Evolutionary conservation across 1,284 basidiomycete species (phyloP), one percentile per base, ranked within the genome.

Genomic region (Ustilago loliicola): DNA sequence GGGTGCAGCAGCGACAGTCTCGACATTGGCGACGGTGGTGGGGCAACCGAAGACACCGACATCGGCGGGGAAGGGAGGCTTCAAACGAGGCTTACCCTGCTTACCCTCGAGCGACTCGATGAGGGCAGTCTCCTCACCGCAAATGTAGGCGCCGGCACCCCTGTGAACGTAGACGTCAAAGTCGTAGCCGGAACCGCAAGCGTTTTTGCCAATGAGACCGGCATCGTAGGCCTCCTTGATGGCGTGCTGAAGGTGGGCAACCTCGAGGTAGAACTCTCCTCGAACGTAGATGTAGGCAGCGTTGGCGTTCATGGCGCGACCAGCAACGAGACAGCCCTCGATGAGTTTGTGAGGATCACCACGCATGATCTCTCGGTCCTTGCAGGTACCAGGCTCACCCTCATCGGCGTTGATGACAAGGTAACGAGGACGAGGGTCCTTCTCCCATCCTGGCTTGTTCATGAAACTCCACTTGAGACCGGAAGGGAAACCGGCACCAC

Each of bases 261-360:
- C 96, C 88, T 98, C 96, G 87, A 95, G 93, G 88, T 93, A 93
- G 88, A 99, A 99, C 88, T 99, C 96, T 83, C 96, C 96, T 80
- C 97, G 95, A 83, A 98, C 95, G 88, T 98, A 99, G 87, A 99
- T 99, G 90, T 98, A 99, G 34, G 96, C 96, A 52, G 96, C 95
- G 66, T 88, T 96, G 57, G 96, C 96, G 88, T 98, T 98, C 96
- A 98, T 99, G 21, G 90, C 93, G 69, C 96, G 93, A n/a, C 96
- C 96, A 54, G 96, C 96, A 69, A 99, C 93, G 58, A 99, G 91
- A 87, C 97, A 99, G 34, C 96, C 96, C 88, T 99, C 97, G 82
- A 99, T 90, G 68, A 99, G 92, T 87, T 98, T 99, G 89, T 98
- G 96, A 2, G 96, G 96, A 88, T 98, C 96, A 36, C 96, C 96